Conservation (phyloP, 2,329 filamentous ascomycete species). For the Triangularia setosa region DNA sequence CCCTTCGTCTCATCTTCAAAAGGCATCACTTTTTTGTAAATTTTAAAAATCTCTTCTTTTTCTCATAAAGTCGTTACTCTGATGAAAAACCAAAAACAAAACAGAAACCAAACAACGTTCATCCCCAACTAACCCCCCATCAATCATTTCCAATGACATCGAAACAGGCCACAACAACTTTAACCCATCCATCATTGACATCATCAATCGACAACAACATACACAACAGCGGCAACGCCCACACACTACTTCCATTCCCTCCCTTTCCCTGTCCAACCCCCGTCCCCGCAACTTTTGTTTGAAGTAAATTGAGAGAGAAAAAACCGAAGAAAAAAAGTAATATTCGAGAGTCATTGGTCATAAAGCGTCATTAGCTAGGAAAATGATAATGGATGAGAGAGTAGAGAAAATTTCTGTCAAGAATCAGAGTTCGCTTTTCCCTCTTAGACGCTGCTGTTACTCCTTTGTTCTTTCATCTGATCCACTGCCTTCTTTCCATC, state of each 20-base stretch:
- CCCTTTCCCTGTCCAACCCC: constrained; percentile 1
- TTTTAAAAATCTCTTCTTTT: background rate
- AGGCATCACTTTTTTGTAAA: background rate
- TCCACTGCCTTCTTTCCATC: background rate
- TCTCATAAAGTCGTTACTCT: background rate
- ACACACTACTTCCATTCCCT: background rate
- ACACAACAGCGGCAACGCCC: background rate
- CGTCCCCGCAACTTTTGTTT: background rate
- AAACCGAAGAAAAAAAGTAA: background rate
- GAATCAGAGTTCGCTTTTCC: background rate
- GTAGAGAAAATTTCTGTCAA: background rate
- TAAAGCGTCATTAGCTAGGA: constrained; percentile 21
- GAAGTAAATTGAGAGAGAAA: background rate
- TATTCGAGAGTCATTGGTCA: constrained; percentile 19
- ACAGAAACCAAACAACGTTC: background rate
- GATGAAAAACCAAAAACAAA: background rate
- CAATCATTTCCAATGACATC: constrained; percentile 4
- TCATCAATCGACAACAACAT: background rate
- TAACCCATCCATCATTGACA: background rate
- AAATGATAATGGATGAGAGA: constrained; percentile 13
- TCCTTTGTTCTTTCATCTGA: background rate
- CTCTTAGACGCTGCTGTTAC: background rate
- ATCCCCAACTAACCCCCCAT: background rate
- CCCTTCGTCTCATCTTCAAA: too few relatives aligned
- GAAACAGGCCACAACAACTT: constrained; percentile 17